Evolutionary conservation across 2,329 filamentous ascomycete genomes (phyloP), one percentile per base, ranked within the genome.

Genomic region (Coniochaeta pulveracea): DNA sequence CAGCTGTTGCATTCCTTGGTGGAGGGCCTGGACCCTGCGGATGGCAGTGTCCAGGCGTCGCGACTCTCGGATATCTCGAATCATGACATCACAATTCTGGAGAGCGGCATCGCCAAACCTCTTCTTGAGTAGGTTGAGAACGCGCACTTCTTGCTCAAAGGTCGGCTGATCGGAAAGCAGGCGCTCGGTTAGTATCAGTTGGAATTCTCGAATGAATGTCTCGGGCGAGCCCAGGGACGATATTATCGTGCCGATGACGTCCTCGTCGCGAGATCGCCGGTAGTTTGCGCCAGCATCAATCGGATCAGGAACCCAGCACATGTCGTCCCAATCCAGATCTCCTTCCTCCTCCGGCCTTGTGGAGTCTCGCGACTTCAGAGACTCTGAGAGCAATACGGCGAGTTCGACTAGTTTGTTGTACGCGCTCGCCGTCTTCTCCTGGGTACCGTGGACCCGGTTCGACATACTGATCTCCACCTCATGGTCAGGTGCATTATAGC

Each of bases 71-170:
- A 96, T 82, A 52, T 98, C 91, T 42, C 81, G 84, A 37, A 98
- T 72, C 91, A 98, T 98, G 47, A 98, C 91, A 51, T 98, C 89
- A 55, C 88, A 95, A 31, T 84, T 83, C 52, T 96, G 91, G 28
- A 98, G 63, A 11, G 85, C 77, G 18, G 72, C 69, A 43, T 95
- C 85, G 16, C 89, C 89, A 36, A 95, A 88, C 7, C 88, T 77
- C 40, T 84, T 70, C 60, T 95, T 95, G 38, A 98, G 69, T 8
- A 96, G 69, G 37, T 89, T 78, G 5, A 96, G 68, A 4, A 95
- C 82, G 35, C 82, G 80, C 34, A 84, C 72, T 55, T 81, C 91
- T 52, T 85, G 85, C 38, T 81, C 71, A 45, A 86, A 93, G 24
- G 36, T 34, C 3, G 37, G 39, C 80, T 78, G 29, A 72, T 74